Evolutionary conservation across 2,329 filamentous ascomycete genomes (phyloP).

Genomic region (Alternaria arborescens): DNA sequence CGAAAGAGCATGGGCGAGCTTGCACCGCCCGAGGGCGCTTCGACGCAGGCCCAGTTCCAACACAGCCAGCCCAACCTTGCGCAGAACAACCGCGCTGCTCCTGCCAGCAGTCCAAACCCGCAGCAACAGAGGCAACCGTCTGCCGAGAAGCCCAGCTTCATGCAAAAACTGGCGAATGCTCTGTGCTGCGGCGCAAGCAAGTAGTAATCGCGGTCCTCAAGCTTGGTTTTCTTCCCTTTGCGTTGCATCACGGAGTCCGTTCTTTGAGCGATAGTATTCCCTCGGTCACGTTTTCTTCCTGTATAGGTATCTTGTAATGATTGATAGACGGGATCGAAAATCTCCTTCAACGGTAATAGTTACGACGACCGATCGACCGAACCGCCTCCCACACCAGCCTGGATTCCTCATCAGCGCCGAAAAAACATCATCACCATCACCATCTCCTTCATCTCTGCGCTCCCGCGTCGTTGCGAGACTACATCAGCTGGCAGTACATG

Average conservation of each 20-base stretch:
- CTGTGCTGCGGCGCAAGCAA: constrained; percentile 75
- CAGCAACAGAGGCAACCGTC: constrained; percentile 68
- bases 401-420: constrained; percentile 35
- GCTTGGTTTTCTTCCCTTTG: constrained; percentile 33
- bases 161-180: constrained; percentile 92
- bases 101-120: constrained; percentile 52
- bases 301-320: constrained; percentile 55
- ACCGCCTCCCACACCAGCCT: constrained; percentile 34
- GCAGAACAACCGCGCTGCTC: constrained; percentile 69
- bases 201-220: constrained; percentile 31
- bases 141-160: constrained; percentile 73
- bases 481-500: constrained; percentile 30
- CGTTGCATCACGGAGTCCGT: constrained; percentile 48
- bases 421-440: constrained; percentile 22
- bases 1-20: constrained; percentile 81
- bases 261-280: constrained; percentile 43
- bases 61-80: constrained; percentile 87
- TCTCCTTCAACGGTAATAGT: constrained; percentile 47
- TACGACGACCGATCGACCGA: constrained; percentile 39
- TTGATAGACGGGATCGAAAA: constrained; percentile 52
- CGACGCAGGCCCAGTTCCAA: constrained; percentile 95
- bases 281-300: constrained; percentile 44
- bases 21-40: constrained; percentile 79
- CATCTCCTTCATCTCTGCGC: constrained; percentile 33
- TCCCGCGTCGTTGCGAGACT: constrained; percentile 28